Evolutionary conservation across 2,329 filamentous ascomycete species (phyloP), one percentile per base, ranked within the genome.

Genomic region (Phyllachora maydis): DNA sequence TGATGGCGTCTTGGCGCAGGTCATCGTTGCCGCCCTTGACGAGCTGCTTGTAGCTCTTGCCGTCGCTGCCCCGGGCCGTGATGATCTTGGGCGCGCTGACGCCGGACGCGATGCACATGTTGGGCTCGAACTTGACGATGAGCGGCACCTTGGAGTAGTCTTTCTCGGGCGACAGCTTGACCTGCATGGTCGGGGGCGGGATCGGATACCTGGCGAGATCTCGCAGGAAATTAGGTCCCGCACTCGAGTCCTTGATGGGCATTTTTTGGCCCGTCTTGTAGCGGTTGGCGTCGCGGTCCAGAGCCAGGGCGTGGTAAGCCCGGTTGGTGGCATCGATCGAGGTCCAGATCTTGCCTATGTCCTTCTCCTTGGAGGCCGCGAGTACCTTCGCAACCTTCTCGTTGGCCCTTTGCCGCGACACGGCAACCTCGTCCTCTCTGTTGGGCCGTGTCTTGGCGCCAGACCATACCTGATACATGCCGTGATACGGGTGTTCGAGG

Each of bases 21-120:
- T 98, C 85, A 43, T 98, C 88, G 40, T 85, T 85, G 11, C 88
- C 83, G 31, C 82, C 82, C 56, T 98, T 98, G 42, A 92, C 78
- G 30, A 98, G 56, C 47, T 93, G 82, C 44, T 78, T 92, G 50
- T 83, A 92, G 17, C 60, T 64, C 26, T 60, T 52, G 5, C 88
- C 90, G 44, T 93, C 66, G 11, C 64, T 77, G 10, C 70, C 79
- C 11, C 79, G 47, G 2, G 74, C 77, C 1, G 81, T 88, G 27
- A 95, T 70, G 32, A 93, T 81, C 45, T 98, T 99, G 0, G 88
- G 88, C 3, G 78, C 76, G 41, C 85, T 95, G 16, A 95, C 66
- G 8, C 88, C 88, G 12, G 72, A 77, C 8, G 88, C 85, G 39
- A 98, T 81, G 3, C 67, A 66, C 56, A 95, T 85, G 9, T 62